A percentile compares a stretch with the other conserved stretches of the same genome.
phyloP scores from a whole-genome alignment of 306 rosid genomes.

The Acacia acuminata region DNA sequence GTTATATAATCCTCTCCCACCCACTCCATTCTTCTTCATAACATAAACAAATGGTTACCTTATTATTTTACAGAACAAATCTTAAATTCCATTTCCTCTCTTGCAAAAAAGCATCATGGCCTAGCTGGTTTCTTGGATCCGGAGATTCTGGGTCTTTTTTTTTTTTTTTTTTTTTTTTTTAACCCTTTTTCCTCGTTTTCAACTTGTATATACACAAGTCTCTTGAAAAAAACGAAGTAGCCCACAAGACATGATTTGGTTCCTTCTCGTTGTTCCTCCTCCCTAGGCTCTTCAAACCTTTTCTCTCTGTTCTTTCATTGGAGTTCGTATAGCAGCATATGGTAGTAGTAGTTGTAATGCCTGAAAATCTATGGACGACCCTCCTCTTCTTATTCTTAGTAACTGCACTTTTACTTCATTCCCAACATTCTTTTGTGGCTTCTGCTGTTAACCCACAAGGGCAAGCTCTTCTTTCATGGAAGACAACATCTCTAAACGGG shows the following conservation, averaged over 20 bases:
- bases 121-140: conserved; percentile 83
- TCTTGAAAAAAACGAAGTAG: conserved; percentile 31
- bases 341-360: conserved; percentile 50
- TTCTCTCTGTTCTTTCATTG: conserved; percentile 35
- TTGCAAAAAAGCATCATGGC: conserved; percentile 54
- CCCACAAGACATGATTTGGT: conserved; percentile 71
- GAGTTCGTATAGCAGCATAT: conserved; percentile 42
- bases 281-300: conserved; percentile 47
- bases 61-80: conserved; percentile 27
- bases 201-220: background rate
- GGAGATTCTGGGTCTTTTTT: conserved; percentile 52
- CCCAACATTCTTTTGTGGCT: conserved; percentile 11
- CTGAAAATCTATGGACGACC: conserved; percentile 58
- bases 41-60: conserved; percentile 34
- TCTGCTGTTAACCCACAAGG: conserved; percentile 57
- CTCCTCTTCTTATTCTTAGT: conserved; percentile 29
- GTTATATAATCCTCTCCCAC: conserved; percentile 36
- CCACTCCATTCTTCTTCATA: conserved; percentile 21
- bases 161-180: background rate
- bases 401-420: conserved; percentile 29
- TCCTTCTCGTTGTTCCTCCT: conserved; percentile 49
- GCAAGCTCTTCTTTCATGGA: conserved; percentile 60
- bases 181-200: background rate
- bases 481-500: conserved; percentile 45
- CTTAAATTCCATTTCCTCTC: conserved; percentile 58